Evolutionary conservation across 768 basidiomycete genomes (phyloP).

Genomic region (Cytidiella melzeri): DNA sequence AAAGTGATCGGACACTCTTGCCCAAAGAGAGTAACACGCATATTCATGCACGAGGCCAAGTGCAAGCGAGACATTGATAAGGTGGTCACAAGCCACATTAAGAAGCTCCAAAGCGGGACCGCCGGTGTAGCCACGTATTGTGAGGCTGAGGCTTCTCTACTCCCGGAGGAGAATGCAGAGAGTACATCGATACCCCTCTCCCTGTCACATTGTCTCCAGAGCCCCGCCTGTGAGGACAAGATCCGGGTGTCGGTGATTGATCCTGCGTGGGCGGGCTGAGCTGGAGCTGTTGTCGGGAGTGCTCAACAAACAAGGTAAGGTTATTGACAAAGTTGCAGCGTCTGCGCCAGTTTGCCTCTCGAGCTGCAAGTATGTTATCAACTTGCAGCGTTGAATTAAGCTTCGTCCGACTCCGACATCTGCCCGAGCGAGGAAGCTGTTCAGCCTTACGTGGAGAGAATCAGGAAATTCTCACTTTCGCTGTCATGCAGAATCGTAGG

Average conservation of each 20-base stretch:
- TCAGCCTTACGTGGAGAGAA: too few relatives aligned
- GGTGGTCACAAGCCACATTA: not conserved
- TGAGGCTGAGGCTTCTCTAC: not conserved
- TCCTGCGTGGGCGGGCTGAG: too few relatives aligned
- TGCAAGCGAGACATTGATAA: too few relatives aligned
- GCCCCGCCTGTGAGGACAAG: too few relatives aligned
- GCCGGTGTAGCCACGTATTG: not conserved
- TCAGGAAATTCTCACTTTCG: too few relatives aligned
- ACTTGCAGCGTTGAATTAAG: not conserved
- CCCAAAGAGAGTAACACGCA: not conserved
- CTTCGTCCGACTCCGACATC: not conserved
- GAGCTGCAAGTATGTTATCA: too few relatives aligned
- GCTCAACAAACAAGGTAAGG: too few relatives aligned
- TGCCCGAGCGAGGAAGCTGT: not conserved
- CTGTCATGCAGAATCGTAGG: too few relatives aligned
- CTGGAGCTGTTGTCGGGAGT: too few relatives aligned
- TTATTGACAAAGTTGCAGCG: too few relatives aligned
- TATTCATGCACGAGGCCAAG: not conserved
- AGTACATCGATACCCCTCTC: not conserved
- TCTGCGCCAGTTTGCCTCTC: too few relatives aligned
- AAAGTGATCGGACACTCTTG: not conserved
- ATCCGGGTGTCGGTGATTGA: too few relatives aligned
- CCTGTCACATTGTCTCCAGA: not conserved
- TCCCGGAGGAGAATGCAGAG: not conserved
- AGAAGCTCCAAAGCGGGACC: not conserved